Evolutionary conservation across 2,329 filamentous ascomycete genomes (phyloP).

Genomic region (Aquanectria penicillioides): DNA sequence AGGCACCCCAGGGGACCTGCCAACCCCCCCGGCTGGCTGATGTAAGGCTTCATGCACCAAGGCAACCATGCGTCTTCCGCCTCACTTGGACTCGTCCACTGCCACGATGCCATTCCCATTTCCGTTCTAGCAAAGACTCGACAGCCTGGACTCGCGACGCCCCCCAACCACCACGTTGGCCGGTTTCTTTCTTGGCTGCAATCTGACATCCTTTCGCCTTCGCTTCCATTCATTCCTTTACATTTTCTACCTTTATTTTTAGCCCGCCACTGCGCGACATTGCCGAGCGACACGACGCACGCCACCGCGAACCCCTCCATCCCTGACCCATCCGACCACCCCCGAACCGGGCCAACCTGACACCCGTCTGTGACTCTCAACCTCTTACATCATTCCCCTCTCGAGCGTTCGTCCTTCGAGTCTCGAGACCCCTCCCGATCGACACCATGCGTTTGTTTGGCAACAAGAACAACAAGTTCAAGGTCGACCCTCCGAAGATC

Average conservation of each 20-base stretch:
- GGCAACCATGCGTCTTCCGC: slow-evolving; percentile 22
- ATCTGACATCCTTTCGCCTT: slow-evolving; percentile 19
- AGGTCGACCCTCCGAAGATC: slow-evolving; percentile 60
- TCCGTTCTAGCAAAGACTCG: slow-evolving; percentile 29
- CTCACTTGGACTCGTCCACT: slow-evolving; percentile 36
- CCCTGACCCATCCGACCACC: slow-evolving; percentile 27
- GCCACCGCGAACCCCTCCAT: slow-evolving; percentile 45
- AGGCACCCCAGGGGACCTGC: background rate
- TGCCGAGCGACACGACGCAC: slow-evolving; percentile 41
- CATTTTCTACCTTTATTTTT: slow-evolving; percentile 17
- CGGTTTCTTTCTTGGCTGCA: slow-evolving; percentile 1
- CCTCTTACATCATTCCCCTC: background rate
- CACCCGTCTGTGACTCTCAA: slow-evolving; percentile 18
- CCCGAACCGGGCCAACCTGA: slow-evolving; percentile 18
- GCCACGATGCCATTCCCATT: slow-evolving; percentile 40
- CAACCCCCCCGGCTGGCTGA: slow-evolving; percentile 21
- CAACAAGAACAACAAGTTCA: slow-evolving; percentile 59
- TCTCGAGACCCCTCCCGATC: slow-evolving; percentile 16
- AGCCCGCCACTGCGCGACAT: slow-evolving; percentile 38
- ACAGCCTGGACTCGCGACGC: slow-evolving; percentile 7
- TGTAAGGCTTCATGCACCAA: slow-evolving; percentile 28
- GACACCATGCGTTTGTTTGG: slow-evolving; percentile 52
- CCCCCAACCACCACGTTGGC: slow-evolving; percentile 14
- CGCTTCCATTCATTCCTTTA: slow-evolving; percentile 32
- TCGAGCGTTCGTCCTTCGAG: slow-evolving; percentile 20